phyloP scores from a whole-genome alignment of 495 filamentous ascomycete genomes.

The Trichoderma gamsii region DNA sequence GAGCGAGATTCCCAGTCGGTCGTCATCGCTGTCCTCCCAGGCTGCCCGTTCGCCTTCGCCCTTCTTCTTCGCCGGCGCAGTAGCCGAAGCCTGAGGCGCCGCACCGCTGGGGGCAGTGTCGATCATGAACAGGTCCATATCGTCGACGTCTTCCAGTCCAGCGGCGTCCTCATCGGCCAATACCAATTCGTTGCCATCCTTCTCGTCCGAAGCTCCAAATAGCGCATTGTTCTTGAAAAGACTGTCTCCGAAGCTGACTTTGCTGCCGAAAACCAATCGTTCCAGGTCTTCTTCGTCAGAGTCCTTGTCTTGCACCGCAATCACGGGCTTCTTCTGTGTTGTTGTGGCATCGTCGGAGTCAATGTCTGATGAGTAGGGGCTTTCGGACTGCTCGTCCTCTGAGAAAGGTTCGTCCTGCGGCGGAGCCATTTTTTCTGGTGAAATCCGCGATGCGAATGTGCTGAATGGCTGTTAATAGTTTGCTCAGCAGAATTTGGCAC shows the following conservation, averaged over 20 bases:
- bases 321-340: neutral
- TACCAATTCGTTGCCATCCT: conserved; percentile 32
- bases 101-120: conserved; percentile 34
- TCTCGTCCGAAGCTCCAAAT: conserved; percentile 18
- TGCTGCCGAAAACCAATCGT: conserved; percentile 77
- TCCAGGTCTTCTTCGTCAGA: conserved; percentile 78
- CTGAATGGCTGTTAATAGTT: neutral
- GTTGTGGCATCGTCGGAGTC: conserved; percentile 10
- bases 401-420: neutral
- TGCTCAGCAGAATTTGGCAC: neutral
- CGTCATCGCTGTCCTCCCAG: conserved; percentile 96
- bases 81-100: conserved; percentile 28
- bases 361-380: neutral
- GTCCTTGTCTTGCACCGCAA: conserved; percentile 54
- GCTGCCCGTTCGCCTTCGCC: conserved; percentile 46
- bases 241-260: conserved; percentile 67
- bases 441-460: neutral
- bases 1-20: conserved; percentile 75
- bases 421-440: neutral
- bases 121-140: conserved; percentile 53
- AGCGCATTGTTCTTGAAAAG: conserved; percentile 46
- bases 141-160: conserved; percentile 48
- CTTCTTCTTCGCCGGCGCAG: conserved; percentile 30
- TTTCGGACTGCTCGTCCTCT: conserved; percentile 8
- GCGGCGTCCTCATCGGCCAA: conserved; percentile 24